Conservation (phyloP, 495 filamentous ascomycete genomes). For the Physcia stellaris region DNA sequence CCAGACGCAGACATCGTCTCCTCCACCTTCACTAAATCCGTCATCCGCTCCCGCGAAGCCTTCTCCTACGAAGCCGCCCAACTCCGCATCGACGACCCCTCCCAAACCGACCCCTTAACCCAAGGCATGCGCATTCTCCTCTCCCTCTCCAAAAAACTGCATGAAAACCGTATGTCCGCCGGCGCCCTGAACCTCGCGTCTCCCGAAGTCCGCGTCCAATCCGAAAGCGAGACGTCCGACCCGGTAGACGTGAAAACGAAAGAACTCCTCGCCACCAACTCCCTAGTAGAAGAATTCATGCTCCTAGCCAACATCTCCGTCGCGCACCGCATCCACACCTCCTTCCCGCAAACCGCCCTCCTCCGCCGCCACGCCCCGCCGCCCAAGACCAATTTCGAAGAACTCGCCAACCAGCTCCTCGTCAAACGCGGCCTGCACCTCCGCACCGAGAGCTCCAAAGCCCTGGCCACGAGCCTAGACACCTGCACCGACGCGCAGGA, state of each 20-base stretch:
- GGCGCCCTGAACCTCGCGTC: slow-evolving; percentile 90
- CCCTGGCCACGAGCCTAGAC: slow-evolving; percentile 83
- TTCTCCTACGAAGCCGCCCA: slow-evolving; percentile 97
- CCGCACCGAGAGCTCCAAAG: slow-evolving; percentile 69
- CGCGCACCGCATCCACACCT: slow-evolving; percentile 68
- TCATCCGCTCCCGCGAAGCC: slow-evolving; percentile 93
- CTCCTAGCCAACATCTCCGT: slow-evolving; percentile 94
- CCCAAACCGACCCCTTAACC: slow-evolving; percentile 77
- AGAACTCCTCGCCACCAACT: slow-evolving; percentile 86
- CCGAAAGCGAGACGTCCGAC: slow-evolving; percentile 88
- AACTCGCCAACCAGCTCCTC: slow-evolving; percentile 74
- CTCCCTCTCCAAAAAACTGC: slow-evolving; percentile 83
- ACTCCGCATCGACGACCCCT: slow-evolving; percentile 74
- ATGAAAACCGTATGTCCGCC: slow-evolving; percentile 88
- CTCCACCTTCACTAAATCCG: slow-evolving; percentile 82
- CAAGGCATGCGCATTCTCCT: slow-evolving; percentile 79
- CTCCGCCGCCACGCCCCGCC: slow-evolving; percentile 84
- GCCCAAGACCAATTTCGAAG: slow-evolving; percentile 91
- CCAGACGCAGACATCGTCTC: slow-evolving; percentile 72
- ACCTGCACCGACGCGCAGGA: slow-evolving; percentile 65
- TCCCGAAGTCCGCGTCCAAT: slow-evolving; percentile 87
- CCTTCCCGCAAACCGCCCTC: slow-evolving; percentile 90
- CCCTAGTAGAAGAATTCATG: slow-evolving; percentile 98
- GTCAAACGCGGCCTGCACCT: slow-evolving; percentile 71
- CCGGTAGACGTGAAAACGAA: slow-evolving; percentile 95